A percentile compares a stretch with the other conserved stretches of the same genome.
These are phyloP conservation scores for Rhodotorula sp. DNA, from an alignment of 1,284 basidiomycete genomes.

Conservation along the genomic window DNA sequence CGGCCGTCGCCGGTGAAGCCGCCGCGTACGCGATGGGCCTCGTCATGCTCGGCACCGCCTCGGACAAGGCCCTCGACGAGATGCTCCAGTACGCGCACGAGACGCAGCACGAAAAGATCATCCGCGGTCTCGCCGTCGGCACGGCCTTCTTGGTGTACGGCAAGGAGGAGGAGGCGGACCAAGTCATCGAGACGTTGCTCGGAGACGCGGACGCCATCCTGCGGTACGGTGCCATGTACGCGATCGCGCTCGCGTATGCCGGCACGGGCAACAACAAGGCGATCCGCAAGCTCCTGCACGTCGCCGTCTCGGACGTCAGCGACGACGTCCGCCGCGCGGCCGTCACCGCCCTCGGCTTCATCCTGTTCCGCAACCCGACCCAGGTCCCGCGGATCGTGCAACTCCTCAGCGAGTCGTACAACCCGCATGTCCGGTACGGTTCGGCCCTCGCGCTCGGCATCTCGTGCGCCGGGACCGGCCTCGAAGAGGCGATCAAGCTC, in stretches of 20 bases:
- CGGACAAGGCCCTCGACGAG: slow-evolving; percentile 74
- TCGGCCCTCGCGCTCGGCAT: slow-evolving; percentile 92
- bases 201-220: slow-evolving; percentile 91
- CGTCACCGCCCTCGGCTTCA: slow-evolving; percentile 88
- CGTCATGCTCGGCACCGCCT: slow-evolving; percentile 89
- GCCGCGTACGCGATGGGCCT: slow-evolving; percentile 95
- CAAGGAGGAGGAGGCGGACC: slow-evolving; percentile 82
- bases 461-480: slow-evolving; percentile 91
- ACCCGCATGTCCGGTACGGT: slow-evolving; percentile 95
- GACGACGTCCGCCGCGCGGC: slow-evolving; percentile 93
- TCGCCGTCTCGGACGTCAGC: slow-evolving; percentile 94
- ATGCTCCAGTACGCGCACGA: slow-evolving; percentile 93
- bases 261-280: slow-evolving; percentile 91
- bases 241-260: slow-evolving; percentile 88
- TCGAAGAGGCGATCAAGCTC: slow-evolving; percentile 88
- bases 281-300: slow-evolving; percentile 82
- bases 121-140: slow-evolving; percentile 86
- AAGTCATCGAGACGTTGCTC: slow-evolving; percentile 69
- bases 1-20: slow-evolving; percentile 89
- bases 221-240: slow-evolving; percentile 94
- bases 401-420: slow-evolving; percentile 92
- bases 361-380: slow-evolving; percentile 89
- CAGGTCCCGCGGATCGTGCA: slow-evolving; percentile 95
- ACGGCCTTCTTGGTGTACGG: slow-evolving; percentile 88
- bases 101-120: slow-evolving; percentile 97